Percentiles rank a stretch among this genome's conserved stretches.
Conservation (phyloP, 345 rosid species). For the Carallia brachiata region DNA sequence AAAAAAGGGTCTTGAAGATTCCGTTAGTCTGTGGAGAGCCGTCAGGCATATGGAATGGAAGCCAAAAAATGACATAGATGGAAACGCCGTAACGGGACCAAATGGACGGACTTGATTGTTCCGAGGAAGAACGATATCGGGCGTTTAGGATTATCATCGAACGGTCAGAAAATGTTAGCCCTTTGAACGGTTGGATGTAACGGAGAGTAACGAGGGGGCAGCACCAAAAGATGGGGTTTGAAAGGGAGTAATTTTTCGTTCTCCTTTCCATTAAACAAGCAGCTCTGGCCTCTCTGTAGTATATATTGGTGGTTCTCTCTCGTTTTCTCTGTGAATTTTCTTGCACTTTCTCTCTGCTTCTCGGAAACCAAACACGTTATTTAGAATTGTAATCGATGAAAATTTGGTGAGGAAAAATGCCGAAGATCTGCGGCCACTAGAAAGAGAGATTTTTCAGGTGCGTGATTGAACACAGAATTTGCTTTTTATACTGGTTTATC, state of each 20-base stretch:
- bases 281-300: conserved; percentile 9
- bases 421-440: conserved; percentile 26
- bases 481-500: not conserved
- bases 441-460: conserved; percentile 20
- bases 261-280: conserved; percentile 16
- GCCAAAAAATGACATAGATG: no score
- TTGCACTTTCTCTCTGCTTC: conserved; percentile 30
- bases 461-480: conserved; percentile 17
- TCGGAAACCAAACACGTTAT: conserved; percentile 30
- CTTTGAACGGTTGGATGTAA: conserved; percentile 13
- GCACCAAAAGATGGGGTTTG: conserved; percentile 11
- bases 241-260: conserved; percentile 19
- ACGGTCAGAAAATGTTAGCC: conserved; percentile 19
- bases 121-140: conserved; percentile 1
- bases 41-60: not conserved
- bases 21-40: conserved; percentile 24
- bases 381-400: not conserved
- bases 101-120: conserved; percentile 24
- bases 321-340: conserved; percentile 32
- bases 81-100: conserved; percentile 13
- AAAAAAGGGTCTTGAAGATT: conserved; percentile 23
- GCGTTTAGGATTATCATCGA: conserved; percentile 26
- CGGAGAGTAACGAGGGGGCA: conserved; percentile 16
- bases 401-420: conserved; percentile 28
- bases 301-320: conserved; percentile 10